These are phyloP conservation scores for Meripilus lineatus DNA, from an alignment of 1,284 basidiomycete genomes.

Conservation along the genomic window DNA sequence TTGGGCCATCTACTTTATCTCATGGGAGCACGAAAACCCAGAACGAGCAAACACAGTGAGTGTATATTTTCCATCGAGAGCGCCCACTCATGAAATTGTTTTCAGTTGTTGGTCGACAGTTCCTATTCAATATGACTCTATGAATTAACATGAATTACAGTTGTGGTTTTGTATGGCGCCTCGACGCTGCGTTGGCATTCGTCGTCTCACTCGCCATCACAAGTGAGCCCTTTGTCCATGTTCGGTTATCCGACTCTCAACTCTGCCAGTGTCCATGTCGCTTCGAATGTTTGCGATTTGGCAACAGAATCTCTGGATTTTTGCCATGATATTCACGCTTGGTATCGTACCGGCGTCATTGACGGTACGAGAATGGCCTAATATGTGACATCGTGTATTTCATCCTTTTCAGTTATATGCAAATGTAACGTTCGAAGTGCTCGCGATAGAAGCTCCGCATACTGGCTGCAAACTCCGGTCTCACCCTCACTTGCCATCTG, in stretches of 20 bases:
- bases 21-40: neutral
- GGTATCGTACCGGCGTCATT: slow-evolving; percentile 13
- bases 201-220: slow-evolving; percentile 1
- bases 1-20: slow-evolving; percentile 10
- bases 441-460: slow-evolving; percentile 23
- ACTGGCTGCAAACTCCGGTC: slow-evolving; percentile 12
- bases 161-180: slow-evolving; percentile 9
- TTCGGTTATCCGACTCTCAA: no score
- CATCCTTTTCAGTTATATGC: slow-evolving; percentile 7
- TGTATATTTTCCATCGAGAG: neutral
- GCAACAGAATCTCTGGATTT: slow-evolving; percentile 11
- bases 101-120: no score
- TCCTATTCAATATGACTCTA: neutral
- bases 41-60: neutral
- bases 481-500: neutral
- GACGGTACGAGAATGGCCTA: slow-evolving; percentile 10
- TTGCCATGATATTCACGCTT: slow-evolving; percentile 11
- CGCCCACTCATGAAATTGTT: slow-evolving; percentile 6
- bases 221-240: neutral
- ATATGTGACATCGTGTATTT: neutral
- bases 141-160: slow-evolving; percentile 1
- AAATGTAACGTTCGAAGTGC: slow-evolving; percentile 52
- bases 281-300: slow-evolving; percentile 19
- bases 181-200: slow-evolving; percentile 5
- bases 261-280: slow-evolving; percentile 14